phyloP scores from a whole-genome alignment of 169 alveolate genomes.

The Plasmodium fragile region DNA sequence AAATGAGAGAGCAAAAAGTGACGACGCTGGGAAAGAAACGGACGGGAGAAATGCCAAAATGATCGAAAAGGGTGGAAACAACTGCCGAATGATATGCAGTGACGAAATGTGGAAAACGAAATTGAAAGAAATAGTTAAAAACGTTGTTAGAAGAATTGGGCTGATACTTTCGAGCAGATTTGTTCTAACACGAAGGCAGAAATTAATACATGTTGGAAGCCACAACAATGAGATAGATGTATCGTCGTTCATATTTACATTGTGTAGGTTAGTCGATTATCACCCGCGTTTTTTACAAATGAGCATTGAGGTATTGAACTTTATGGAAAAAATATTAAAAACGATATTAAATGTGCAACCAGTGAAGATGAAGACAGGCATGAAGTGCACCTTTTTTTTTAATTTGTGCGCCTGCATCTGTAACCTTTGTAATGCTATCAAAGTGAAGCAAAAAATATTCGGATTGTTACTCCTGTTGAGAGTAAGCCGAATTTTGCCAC shows the following conservation, averaged over 20 bases:
- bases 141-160: constrained; percentile 59
- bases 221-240: constrained; percentile 70
- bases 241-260: constrained; percentile 36
- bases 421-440: constrained; percentile 37
- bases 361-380: constrained; percentile 25
- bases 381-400: constrained; percentile 40
- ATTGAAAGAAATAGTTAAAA: constrained; percentile 46
- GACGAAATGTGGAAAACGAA: constrained; percentile 22
- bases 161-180: constrained; percentile 45
- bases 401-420: constrained; percentile 50
- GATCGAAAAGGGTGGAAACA: not conserved
- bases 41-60: not conserved
- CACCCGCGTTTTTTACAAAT: constrained; percentile 27
- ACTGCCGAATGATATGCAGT: constrained; percentile 12
- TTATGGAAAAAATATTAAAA: constrained; percentile 48
- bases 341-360: constrained; percentile 52
- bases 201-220: constrained; percentile 18
- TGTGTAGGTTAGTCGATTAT: constrained; percentile 45
- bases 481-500: constrained; percentile 58
- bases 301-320: constrained; percentile 17
- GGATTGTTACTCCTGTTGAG: constrained; percentile 61
- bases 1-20: not conserved
- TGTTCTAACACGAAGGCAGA: not conserved
- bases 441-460: constrained; percentile 67
- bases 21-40: not conserved